Evolutionary conservation across 208 protist genomes (phyloP), one percentile per base, ranked within the genome.

Genomic region (Acanthamoeba rhysodes): DNA sequence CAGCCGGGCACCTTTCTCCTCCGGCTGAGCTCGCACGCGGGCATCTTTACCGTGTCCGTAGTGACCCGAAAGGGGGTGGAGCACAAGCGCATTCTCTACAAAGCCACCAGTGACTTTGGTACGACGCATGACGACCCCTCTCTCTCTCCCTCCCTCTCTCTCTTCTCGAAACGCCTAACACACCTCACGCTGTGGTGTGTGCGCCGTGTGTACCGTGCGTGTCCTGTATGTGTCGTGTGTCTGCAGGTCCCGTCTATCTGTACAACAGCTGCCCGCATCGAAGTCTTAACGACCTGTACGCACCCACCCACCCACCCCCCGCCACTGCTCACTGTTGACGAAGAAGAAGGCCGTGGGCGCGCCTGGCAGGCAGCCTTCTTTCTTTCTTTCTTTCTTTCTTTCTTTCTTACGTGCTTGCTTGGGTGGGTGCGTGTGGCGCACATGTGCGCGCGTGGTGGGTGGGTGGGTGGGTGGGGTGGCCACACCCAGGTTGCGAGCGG

Each of bases 61-160:
- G 70, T 78, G n/a, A 48, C 70, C n/a, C 70, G 70, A 5, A 78
- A 41, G 70, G 70, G 70, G 16, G 70, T 78, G 32, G 70, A 78
- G 70, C 70, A 78, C 70, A 78, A 78, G 70, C 70, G 70, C 32
- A 78, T 78, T n/a, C 70, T 78, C 70, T 78, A 78, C 70, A 78
- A 78, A 18, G 22, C 70, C 37, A 78, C 22, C 70, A 41, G n/a
- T n/a, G 70, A 78, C 12, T 48, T 41, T 20, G 70, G 70, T 78
- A 48, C 24, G 37, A 7, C n/a, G n/a, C n/a, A n/a, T n/a, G n/a
- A n/a, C n/a, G n/a, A n/a, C n/a, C n/a, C n/a, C n/a, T n/a, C n/a
- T n/a, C n/a, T n/a, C 27, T 41, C 70, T 22, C 59, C 22, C 59
- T 22, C 24, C 59, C 22, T 66, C 59, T 66, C 22, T 18, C 22